Conservation (phyloP, 768 basidiomycete genomes). For the Russula lepida region DNA sequence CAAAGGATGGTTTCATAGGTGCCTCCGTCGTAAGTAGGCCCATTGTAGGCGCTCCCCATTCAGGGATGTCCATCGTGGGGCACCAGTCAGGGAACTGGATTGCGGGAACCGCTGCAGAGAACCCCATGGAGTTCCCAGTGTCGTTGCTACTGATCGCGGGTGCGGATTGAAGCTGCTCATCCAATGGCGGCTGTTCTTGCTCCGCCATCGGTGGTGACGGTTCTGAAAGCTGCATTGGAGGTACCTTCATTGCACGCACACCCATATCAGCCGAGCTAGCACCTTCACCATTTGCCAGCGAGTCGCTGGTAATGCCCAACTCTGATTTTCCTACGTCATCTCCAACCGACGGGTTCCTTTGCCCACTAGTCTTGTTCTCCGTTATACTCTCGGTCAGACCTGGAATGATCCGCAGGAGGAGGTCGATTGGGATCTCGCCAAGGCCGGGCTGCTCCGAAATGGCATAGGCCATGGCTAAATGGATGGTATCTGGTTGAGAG, state of each 20-base stretch:
- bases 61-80: not conserved
- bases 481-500: not conserved
- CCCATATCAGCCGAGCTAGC: not conserved
- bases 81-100: not conserved
- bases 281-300: not conserved
- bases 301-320: not conserved
- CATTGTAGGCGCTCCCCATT: no score
- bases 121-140: not conserved
- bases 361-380: no score
- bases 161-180: not conserved
- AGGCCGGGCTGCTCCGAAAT: not conserved
- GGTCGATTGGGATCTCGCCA: not conserved
- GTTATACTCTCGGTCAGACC: not conserved
- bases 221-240: not conserved
- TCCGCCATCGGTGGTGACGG: not conserved
- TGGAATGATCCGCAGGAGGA: not conserved
- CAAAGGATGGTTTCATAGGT: no score
- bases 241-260: not conserved
- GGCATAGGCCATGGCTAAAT: not conserved
- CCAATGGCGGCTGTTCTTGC: not conserved
- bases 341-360: not conserved
- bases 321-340: not conserved
- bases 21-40: no score
- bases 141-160: not conserved
- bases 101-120: not conserved